These are phyloP conservation scores for Voacanga thouarsii DNA, from an alignment of 257 asterid genomes.

Conservation along the genomic window DNA sequence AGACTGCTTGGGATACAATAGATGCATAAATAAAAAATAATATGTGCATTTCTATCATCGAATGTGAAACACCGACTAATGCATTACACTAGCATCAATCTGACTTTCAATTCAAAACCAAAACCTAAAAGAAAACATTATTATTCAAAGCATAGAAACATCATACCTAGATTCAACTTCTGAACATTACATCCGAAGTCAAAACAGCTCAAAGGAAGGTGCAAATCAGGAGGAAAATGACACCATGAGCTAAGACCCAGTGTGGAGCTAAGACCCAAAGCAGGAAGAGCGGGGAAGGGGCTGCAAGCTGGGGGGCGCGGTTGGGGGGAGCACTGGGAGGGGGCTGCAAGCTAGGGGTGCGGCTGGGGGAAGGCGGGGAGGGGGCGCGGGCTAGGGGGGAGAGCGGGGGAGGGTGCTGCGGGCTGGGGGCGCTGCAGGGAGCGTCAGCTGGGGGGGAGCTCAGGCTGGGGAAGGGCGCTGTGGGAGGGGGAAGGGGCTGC, in stretches of 20 bases:
- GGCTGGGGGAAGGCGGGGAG: no score
- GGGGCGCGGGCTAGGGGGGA: no score
- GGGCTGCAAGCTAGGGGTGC: no score
- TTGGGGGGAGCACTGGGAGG: no score
- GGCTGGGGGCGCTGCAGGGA: no score
- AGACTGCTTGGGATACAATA: neutral
- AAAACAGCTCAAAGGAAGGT: slow-evolving; percentile 1
- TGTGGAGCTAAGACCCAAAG: no score
- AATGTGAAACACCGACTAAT: neutral
- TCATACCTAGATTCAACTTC: slow-evolving; percentile 1
- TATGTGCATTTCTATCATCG: neutral
- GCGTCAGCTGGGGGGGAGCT: no score
- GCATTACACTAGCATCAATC: neutral
- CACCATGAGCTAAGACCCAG: slow-evolving; percentile 10
- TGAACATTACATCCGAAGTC: slow-evolving; percentile 9
- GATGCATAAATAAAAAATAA: neutral
- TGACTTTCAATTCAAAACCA: neutral
- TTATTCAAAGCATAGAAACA: neutral
- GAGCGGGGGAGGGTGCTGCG: no score
- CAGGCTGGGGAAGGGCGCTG: no score
- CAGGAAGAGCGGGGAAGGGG: no score
- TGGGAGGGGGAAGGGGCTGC: no score
- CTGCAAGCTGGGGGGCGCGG: no score
- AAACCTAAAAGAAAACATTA: neutral
- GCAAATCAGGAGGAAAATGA: slow-evolving; percentile 3